Evolutionary conservation across 192 early-diverging fungal genomes (phyloP).

Genomic region (Coemansia sp.): DNA sequence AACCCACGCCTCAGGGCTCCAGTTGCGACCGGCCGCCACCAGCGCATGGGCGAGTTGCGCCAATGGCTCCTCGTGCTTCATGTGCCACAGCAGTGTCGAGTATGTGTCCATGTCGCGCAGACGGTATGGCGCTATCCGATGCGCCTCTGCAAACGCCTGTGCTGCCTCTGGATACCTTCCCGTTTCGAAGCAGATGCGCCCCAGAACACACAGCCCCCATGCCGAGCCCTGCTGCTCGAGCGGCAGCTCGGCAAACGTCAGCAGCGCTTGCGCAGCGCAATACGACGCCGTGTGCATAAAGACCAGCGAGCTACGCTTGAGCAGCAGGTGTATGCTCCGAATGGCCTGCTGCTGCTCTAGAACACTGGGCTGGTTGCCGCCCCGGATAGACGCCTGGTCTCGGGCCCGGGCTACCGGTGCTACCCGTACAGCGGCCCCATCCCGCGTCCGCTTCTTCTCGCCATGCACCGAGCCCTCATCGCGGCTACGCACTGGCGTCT

Average conservation of each 20-base stretch:
- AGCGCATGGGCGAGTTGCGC: conserved; percentile 72
- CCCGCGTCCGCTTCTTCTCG: conserved; percentile 45
- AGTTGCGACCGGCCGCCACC: conserved; percentile 54
- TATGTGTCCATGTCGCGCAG: conserved; percentile 78
- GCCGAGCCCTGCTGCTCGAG: conserved; percentile 23
- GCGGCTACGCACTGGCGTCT: conserved; percentile 16
- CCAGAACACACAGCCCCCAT: conserved; percentile 45
- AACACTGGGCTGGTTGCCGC: background rate
- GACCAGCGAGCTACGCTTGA: conserved; percentile 8
- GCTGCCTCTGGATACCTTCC: conserved; percentile 55
- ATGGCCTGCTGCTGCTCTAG: background rate
- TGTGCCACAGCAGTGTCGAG: conserved; percentile 82
- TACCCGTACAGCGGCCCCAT: conserved; percentile 19
- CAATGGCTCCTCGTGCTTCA: conserved; percentile 63
- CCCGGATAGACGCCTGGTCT: background rate
- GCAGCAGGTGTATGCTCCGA: conserved; percentile 1
- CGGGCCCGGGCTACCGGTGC: background rate
- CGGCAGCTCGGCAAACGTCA: conserved; percentile 20
- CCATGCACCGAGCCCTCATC: conserved; percentile 3
- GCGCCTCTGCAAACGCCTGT: conserved; percentile 49
- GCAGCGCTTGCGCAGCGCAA: conserved; percentile 12
- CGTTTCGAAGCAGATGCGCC: conserved; percentile 51
- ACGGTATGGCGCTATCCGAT: conserved; percentile 64
- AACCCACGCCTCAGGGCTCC: conserved; percentile 77
- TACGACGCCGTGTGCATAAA: conserved; percentile 12